These are phyloP conservation scores for Xylaria telfairii DNA, from an alignment of 495 filamentous ascomycete genomes.

Conservation along the genomic window DNA sequence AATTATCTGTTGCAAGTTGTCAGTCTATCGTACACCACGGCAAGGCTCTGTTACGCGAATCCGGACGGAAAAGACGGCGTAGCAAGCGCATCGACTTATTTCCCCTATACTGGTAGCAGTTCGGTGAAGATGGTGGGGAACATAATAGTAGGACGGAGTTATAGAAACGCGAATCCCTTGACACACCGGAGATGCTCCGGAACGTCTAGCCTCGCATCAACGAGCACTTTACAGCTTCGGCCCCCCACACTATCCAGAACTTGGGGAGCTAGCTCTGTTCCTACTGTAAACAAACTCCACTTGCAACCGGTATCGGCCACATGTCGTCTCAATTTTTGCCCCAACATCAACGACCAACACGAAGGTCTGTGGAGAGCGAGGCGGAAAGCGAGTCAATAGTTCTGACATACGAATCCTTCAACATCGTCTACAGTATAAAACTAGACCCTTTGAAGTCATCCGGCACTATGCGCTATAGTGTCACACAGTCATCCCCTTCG, in stretches of 20 bases:
- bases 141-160: neutral
- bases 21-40: neutral
- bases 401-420: neutral
- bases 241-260: slow-evolving; percentile 10
- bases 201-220: neutral
- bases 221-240: neutral
- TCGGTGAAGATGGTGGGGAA: neutral
- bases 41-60: neutral
- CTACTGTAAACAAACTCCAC: neutral
- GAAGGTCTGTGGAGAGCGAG: neutral
- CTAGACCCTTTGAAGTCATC: neutral
- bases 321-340: neutral
- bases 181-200: slow-evolving; percentile 10
- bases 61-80: too few species aligned
- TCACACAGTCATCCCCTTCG: neutral
- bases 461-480: neutral
- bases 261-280: slow-evolving; percentile 1
- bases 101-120: too few species aligned
- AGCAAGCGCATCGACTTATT: too few species aligned
- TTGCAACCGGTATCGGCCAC: slow-evolving; percentile 16
- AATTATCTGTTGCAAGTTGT: neutral
- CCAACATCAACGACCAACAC: neutral
- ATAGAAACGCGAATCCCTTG: neutral
- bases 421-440: neutral
- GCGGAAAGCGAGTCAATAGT: neutral